A percentile compares a stretch with the other conserved stretches of the same genome.
Evolutionary conservation across 2,329 filamentous ascomycete species (phyloP).

Genomic region (Xylariaceae sp.): DNA sequence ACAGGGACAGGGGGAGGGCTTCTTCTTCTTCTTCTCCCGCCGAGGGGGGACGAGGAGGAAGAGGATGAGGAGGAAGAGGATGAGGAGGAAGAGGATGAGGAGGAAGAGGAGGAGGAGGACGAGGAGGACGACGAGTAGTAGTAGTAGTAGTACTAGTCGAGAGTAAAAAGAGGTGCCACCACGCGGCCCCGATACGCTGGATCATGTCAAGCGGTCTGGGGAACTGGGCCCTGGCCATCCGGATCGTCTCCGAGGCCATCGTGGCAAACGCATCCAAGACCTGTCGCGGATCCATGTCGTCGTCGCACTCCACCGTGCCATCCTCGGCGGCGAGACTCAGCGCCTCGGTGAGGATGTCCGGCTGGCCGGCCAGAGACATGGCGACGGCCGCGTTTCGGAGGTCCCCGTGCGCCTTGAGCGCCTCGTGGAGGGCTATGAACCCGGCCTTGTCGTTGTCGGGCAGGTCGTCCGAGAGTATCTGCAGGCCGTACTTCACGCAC

Average conservation of each 20-base stretch:
- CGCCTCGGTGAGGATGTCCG: constrained; percentile 1
- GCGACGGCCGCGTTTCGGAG: constrained; percentile 4
- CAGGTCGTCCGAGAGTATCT: constrained; percentile 9
- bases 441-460: constrained; percentile 10
- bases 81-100: too few relatives aligned
- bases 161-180: constrained; percentile 8
- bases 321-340: constrained; percentile 1
- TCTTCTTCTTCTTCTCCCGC: neutral
- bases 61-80: too few relatives aligned
- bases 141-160: constrained; percentile 1
- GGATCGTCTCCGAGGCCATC: neutral
- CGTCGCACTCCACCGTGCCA: too few relatives aligned
- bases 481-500: constrained; percentile 6
- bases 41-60: neutral
- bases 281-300: neutral
- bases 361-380: constrained; percentile 2
- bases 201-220: constrained; percentile 10
- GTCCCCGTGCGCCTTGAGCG: constrained; percentile 4
- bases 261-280: neutral
- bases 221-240: constrained; percentile 2
- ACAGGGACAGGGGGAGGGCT: neutral
- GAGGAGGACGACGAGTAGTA: too few relatives aligned
- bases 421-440: constrained; percentile 2
- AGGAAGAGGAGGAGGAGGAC: too few relatives aligned
- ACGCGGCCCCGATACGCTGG: constrained; percentile 10